Evolutionary conservation across 2,329 filamentous ascomycete genomes (phyloP).

Genomic region (Fusarium armeniacum): DNA sequence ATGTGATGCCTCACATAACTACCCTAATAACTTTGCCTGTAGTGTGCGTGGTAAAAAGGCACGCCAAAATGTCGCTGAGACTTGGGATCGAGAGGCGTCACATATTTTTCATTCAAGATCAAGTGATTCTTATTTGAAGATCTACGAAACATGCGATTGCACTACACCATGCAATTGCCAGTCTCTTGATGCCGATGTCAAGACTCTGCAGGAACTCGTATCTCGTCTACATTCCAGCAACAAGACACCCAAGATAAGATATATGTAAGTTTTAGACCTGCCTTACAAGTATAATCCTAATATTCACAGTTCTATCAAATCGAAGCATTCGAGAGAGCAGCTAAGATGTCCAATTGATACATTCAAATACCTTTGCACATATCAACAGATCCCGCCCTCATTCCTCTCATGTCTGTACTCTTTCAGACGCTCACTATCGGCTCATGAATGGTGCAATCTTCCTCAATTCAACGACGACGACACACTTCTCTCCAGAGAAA

Average conservation of each 20-base stretch:
- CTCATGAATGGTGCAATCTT: slow-evolving; percentile 30
- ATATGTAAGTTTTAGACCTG: slow-evolving; percentile 10
- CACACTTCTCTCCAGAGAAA: background rate
- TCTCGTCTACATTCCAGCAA: background rate
- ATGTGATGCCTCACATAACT: slow-evolving; percentile 10
- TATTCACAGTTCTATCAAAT: slow-evolving; percentile 20
- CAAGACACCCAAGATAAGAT: slow-evolving; percentile 17
- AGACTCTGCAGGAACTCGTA: background rate
- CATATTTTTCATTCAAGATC: background rate
- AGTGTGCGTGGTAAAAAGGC: background rate
- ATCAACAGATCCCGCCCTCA: slow-evolving; percentile 25
- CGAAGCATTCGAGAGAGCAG: slow-evolving; percentile 17
- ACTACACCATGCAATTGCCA: slow-evolving; percentile 4
- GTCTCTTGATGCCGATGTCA: slow-evolving; percentile 1
- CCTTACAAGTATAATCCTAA: background rate
- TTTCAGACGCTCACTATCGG: background rate
- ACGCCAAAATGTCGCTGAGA: background rate
- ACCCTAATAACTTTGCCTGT: background rate
- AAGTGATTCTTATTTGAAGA: background rate
- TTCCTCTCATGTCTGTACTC: slow-evolving; percentile 28
- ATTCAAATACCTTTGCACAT: slow-evolving; percentile 36
- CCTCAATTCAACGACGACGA: slow-evolving; percentile 34
- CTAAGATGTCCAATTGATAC: slow-evolving; percentile 5
- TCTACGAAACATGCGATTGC: slow-evolving; percentile 17
- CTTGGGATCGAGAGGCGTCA: slow-evolving; percentile 13